These are phyloP conservation scores for Salvia hispanica DNA, from an alignment of 257 asterid genomes.

Conservation along the genomic window DNA sequence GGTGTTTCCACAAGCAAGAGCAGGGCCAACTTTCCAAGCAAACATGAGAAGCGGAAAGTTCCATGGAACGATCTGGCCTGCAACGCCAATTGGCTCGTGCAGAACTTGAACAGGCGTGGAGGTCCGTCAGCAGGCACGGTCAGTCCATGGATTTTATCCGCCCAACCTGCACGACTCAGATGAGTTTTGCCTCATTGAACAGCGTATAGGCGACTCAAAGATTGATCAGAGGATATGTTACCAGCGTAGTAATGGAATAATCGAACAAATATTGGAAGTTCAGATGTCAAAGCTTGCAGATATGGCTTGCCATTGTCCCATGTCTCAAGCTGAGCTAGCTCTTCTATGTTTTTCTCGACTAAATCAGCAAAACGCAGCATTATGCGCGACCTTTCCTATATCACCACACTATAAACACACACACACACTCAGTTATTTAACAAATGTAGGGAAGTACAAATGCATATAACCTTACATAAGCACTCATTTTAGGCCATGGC, in stretches of 20 bases:
- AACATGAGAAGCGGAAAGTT: slow-evolving; percentile 81
- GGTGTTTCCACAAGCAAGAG: slow-evolving; percentile 74
- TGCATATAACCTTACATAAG: slow-evolving; percentile 47
- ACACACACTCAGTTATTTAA: neutral
- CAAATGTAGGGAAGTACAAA: neutral
- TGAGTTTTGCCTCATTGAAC: neutral
- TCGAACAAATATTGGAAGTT: slow-evolving; percentile 57
- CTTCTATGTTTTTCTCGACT: slow-evolving; percentile 59
- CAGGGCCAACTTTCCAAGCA: slow-evolving; percentile 86
- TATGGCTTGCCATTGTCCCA: slow-evolving; percentile 82
- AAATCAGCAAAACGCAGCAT: slow-evolving; percentile 67
- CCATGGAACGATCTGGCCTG: slow-evolving; percentile 86
- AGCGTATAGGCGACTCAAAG: neutral
- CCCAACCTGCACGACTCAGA: slow-evolving; percentile 60
- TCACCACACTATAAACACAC: neutral
- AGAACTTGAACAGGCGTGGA: slow-evolving; percentile 57
- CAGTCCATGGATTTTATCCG: slow-evolving; percentile 75
- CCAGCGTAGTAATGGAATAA: slow-evolving; percentile 75
- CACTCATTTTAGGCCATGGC: slow-evolving; percentile 90
- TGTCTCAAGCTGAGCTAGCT: slow-evolving; percentile 74
- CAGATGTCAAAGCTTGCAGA: slow-evolving; percentile 59
- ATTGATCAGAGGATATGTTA: slow-evolving; percentile 15
- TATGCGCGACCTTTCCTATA: slow-evolving; percentile 64
- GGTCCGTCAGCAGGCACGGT: slow-evolving; percentile 79
- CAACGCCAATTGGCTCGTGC: slow-evolving; percentile 88